Percentiles rank a stretch among this genome's conserved stretches.
Evolutionary conservation across 179 eudicot species (phyloP).

Genomic region (Dionaea muscipula): DNA sequence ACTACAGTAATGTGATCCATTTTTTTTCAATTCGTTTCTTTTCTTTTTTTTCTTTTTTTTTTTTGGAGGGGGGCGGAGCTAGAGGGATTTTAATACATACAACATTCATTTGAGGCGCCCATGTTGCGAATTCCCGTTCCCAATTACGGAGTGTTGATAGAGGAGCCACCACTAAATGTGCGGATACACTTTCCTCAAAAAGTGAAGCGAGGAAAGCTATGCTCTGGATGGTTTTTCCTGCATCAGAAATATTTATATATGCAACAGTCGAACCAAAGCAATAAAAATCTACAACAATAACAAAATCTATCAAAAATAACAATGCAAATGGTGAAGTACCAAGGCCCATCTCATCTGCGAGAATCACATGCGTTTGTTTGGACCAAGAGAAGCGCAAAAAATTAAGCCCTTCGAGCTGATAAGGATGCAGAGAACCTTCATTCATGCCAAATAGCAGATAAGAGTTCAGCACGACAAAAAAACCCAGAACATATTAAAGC

Average conservation of each 20-base stretch:
- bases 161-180: slow-evolving; percentile 92
- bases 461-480: slow-evolving; percentile 1
- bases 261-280: too few species aligned
- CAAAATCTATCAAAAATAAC: too few species aligned
- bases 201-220: slow-evolving; percentile 93
- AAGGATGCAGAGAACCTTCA: slow-evolving; percentile 88
- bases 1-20: too few species aligned
- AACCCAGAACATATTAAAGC: background rate
- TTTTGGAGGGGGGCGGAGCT: too few species aligned
- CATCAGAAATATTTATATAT: slow-evolving; percentile 14
- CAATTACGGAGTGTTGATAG: slow-evolving; percentile 93
- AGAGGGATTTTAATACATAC: slow-evolving; percentile 37
- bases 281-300: too few species aligned
- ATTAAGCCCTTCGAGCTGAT: slow-evolving; percentile 96
- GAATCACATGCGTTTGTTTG: slow-evolving; percentile 93
- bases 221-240: slow-evolving; percentile 97
- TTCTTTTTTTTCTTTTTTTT: too few species aligned
- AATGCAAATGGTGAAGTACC: slow-evolving; percentile 38
- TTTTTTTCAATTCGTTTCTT: too few species aligned
- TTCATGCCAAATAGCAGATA: slow-evolving; percentile 12
- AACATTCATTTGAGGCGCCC: slow-evolving; percentile 99
- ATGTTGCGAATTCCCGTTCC: slow-evolving; percentile 96
- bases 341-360: slow-evolving; percentile 99
- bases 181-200: slow-evolving; percentile 46
- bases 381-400: slow-evolving; percentile 92